phyloP scores from a whole-genome alignment of 345 rosid genomes.

The Lumnitzera racemosa region DNA sequence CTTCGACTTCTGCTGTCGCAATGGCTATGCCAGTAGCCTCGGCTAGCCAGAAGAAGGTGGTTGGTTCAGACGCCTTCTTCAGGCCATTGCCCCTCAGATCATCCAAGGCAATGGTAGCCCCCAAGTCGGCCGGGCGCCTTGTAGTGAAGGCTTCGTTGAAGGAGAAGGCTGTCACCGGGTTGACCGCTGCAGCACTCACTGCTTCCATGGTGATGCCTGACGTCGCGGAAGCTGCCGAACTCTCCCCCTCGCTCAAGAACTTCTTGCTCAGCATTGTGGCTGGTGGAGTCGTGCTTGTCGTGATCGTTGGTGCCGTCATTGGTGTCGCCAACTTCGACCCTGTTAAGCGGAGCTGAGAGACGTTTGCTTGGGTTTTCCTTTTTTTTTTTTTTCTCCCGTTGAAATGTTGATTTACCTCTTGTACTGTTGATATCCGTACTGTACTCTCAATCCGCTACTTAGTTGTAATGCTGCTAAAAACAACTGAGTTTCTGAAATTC shows the following conservation, averaged over 20 bases:
- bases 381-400: conserved; percentile 10
- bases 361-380: not conserved
- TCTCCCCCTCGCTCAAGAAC: conserved; percentile 84
- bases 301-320: conserved; percentile 54
- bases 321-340: conserved; percentile 80
- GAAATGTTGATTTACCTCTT: not conserved
- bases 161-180: conserved; percentile 69
- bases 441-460: conserved; percentile 5
- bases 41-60: conserved; percentile 34
- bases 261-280: conserved; percentile 85
- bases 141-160: conserved; percentile 51
- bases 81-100: conserved; percentile 53
- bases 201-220: conserved; percentile 75
- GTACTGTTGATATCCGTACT: conserved; percentile 4
- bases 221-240: conserved; percentile 68
- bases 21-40: conserved; percentile 47
- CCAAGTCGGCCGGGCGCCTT: conserved; percentile 23
- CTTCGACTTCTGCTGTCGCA: conserved; percentile 68
- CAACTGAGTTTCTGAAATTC: conserved; percentile 11
- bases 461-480: conserved; percentile 4
- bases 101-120: conserved; percentile 22
- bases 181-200: conserved; percentile 69
- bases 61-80: conserved; percentile 34
- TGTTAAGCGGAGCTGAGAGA: conserved; percentile 58
- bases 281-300: conserved; percentile 58